These are phyloP conservation scores for Fusarium subglutinans DNA, from an alignment of 2,329 filamentous ascomycete genomes.

Conservation along the genomic window DNA sequence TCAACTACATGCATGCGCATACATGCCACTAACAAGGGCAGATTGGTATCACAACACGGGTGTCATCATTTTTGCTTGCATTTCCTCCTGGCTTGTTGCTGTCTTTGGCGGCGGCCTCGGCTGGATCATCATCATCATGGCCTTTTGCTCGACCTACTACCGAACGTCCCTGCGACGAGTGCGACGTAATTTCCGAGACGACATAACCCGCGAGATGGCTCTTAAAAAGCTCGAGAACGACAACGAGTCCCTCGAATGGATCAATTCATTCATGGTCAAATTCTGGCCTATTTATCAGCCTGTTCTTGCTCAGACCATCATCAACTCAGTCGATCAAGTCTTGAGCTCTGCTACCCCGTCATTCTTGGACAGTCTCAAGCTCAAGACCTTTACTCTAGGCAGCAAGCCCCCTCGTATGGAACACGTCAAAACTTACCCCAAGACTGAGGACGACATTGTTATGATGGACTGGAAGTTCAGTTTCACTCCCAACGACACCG, in stretches of 20 bases:
- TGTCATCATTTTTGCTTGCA: constrained; percentile 92
- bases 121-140: constrained; percentile 95
- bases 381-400: constrained; percentile 93
- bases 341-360: constrained; percentile 90
- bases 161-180: constrained; percentile 93
- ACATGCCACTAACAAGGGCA: constrained; percentile 46
- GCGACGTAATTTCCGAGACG: constrained; percentile 94
- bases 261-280: constrained; percentile 97
- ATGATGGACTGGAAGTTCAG: constrained; percentile 99
- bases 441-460: constrained; percentile 92
- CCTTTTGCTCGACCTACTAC: constrained; percentile 92
- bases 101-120: constrained; percentile 89
- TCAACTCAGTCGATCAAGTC: constrained; percentile 95
- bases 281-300: constrained; percentile 99
- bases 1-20: not conserved
- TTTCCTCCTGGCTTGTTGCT: constrained; percentile 89
- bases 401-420: constrained; percentile 96
- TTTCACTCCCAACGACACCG: constrained; percentile 94
- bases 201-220: constrained; percentile 87
- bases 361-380: constrained; percentile 91
- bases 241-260: constrained; percentile 95
- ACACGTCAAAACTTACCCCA: constrained; percentile 97
- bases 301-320: constrained; percentile 88
- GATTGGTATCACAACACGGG: constrained; percentile 99
- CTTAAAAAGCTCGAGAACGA: constrained; percentile 90